Evolutionary conservation across 352 stramenopile species (phyloP).

Genomic region (Phytophthora ramorum): DNA sequence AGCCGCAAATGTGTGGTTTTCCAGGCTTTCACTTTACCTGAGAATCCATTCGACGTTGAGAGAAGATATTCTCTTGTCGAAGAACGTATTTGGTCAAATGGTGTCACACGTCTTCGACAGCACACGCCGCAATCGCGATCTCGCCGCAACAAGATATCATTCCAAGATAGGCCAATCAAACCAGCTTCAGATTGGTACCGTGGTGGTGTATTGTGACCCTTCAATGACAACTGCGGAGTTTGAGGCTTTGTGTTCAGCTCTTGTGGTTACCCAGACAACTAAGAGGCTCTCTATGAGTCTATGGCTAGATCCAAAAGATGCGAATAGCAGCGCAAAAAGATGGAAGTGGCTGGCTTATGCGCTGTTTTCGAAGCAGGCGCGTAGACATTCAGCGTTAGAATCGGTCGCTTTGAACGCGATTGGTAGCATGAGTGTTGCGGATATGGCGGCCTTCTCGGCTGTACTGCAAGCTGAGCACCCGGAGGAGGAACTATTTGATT

Average conservation of each 20-base stretch:
- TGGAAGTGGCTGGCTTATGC: conserved; percentile 26
- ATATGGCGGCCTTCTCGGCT: conserved; percentile 1
- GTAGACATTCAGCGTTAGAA: not conserved
- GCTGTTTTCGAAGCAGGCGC: conserved; percentile 15
- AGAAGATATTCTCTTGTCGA: not conserved
- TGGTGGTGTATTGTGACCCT: conserved; percentile 2
- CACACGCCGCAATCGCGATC: not conserved
- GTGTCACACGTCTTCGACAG: conserved; percentile 1
- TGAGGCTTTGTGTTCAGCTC: conserved; percentile 2
- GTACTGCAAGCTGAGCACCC: conserved; percentile 8
- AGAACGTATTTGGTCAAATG: conserved; percentile 3
- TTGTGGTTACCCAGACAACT: not conserved
- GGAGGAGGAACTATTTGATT: conserved; percentile 9
- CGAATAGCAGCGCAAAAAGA: not conserved
- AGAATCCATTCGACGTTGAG: not conserved
- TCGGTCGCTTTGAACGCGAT: not conserved
- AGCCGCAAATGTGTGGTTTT: not conserved
- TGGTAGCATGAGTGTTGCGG: not conserved
- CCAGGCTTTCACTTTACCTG: not conserved
- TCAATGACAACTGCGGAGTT: not conserved
- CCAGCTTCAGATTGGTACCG: not conserved
- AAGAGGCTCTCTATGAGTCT: conserved; percentile 1
- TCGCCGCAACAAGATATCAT: not conserved
- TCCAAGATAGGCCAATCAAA: not conserved
- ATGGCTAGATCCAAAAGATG: not conserved